Evolutionary conservation across 805 yeast genomes (phyloP).

Genomic region (Kodamaea restingae): DNA sequence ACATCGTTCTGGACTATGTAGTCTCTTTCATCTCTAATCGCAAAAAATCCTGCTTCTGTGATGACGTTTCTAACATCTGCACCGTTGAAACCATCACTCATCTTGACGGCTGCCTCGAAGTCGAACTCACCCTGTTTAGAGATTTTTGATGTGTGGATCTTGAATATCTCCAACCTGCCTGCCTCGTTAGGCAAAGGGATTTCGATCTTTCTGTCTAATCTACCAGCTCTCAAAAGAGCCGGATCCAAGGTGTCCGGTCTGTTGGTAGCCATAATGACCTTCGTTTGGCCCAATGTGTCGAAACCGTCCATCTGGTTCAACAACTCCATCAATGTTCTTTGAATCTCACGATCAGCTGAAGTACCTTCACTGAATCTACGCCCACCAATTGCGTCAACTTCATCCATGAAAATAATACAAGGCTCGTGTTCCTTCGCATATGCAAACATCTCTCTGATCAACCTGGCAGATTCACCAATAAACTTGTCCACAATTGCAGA

Average conservation of each 20-base stretch:
- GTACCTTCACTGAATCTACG: slow-evolving; percentile 97
- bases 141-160: slow-evolving; percentile 83
- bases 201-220: slow-evolving; percentile 94
- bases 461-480: slow-evolving; percentile 95
- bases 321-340: slow-evolving; percentile 95
- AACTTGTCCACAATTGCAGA: slow-evolving; percentile 97
- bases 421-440: slow-evolving; percentile 98
- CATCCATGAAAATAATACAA: slow-evolving; percentile 97
- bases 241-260: slow-evolving; percentile 98
- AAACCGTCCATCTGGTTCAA: slow-evolving; percentile 98
- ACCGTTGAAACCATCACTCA: slow-evolving; percentile 99
- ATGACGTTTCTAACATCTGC: slow-evolving; percentile 96
- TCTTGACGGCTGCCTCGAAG: slow-evolving; percentile 93
- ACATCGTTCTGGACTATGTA: slow-evolving; percentile 88
- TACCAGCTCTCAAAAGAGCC: slow-evolving; percentile 93
- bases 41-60: slow-evolving; percentile 98
- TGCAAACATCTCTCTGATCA: slow-evolving; percentile 96
- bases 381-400: slow-evolving; percentile 98
- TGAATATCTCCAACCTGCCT: slow-evolving; percentile 89
- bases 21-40: slow-evolving; percentile 96
- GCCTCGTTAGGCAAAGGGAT: slow-evolving; percentile 94
- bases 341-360: slow-evolving; percentile 97
- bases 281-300: slow-evolving; percentile 93
- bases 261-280: slow-evolving; percentile 98
- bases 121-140: slow-evolving; percentile 93